A percentile compares a stretch with the other conserved stretches of the same genome.
Evolutionary conservation across 2,329 filamentous ascomycete genomes (phyloP).

Genomic region (Ophiostoma triangulosporum): DNA sequence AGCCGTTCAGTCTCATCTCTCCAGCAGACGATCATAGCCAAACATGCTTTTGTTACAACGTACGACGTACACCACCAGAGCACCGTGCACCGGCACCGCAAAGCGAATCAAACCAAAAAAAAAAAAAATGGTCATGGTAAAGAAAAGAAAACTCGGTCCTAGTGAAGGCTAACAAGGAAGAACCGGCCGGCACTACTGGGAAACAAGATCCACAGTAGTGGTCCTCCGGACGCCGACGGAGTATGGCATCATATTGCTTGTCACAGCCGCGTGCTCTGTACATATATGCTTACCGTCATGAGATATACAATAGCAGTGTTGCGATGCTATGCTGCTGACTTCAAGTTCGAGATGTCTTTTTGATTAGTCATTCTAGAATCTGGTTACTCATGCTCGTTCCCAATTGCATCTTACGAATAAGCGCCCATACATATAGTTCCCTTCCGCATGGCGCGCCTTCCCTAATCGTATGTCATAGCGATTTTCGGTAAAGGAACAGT

Average conservation of each 20-base stretch:
- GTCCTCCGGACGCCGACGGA: background rate
- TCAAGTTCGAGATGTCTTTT: too few species aligned
- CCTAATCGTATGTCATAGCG: conserved; percentile 3
- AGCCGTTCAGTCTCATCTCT: background rate
- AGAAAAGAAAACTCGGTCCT: background rate
- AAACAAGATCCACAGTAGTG: background rate
- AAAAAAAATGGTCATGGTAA: too few species aligned
- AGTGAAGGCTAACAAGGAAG: background rate
- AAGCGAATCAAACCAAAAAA: background rate
- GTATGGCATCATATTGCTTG: background rate
- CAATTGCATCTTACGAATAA: background rate
- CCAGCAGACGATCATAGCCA: background rate
- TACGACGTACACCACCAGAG: too few species aligned
- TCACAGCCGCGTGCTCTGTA: background rate
- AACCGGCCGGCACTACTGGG: background rate
- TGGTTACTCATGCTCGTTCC: background rate
- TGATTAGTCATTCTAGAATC: background rate
- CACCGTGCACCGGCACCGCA: too few species aligned
- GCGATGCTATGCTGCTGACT: too few species aligned
- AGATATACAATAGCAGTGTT: too few species aligned
- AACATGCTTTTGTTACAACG: too few species aligned
- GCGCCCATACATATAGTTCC: background rate
- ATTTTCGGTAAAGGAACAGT: background rate
- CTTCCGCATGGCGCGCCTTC: conserved; percentile 1
- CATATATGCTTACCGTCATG: background rate